A percentile compares a stretch with the other conserved stretches of the same genome.
phyloP scores from a whole-genome alignment of 2,329 filamentous ascomycete species.

The Ploettnerulaceae sp. region DNA sequence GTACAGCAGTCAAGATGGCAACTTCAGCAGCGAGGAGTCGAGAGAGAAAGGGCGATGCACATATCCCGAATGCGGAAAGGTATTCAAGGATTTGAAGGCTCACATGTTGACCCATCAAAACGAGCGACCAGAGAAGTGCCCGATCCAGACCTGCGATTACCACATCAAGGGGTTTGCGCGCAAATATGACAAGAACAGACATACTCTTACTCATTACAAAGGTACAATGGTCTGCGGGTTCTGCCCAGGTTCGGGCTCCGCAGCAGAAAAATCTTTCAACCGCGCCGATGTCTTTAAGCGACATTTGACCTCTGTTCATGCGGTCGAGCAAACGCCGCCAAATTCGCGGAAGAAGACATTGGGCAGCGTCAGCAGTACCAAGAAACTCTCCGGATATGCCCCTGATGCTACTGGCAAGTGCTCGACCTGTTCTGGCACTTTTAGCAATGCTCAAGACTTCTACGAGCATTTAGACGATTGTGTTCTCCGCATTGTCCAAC shows the following conservation, averaged over 20 bases:
- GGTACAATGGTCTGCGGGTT: conserved; percentile 98
- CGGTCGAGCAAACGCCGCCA: conserved; percentile 88
- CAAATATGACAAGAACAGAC: conserved; percentile 97
- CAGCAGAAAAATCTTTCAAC: conserved; percentile 93
- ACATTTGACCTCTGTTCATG: conserved; percentile 87
- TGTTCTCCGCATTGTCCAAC: conserved; percentile 65
- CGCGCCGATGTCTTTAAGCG: conserved; percentile 96
- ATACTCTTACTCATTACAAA: conserved; percentile 95
- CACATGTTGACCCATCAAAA: conserved; percentile 96
- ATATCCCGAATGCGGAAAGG: conserved; percentile 52
- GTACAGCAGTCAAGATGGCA: conserved; percentile 30
- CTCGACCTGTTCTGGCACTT: conserved; percentile 83
- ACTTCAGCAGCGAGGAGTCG: conserved; percentile 32
- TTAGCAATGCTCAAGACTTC: conserved; percentile 87
- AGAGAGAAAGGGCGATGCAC: conserved; percentile 43
- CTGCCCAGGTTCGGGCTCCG: conserved; percentile 81
- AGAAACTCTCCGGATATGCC: conserved; percentile 64
- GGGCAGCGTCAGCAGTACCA: conserved; percentile 31
- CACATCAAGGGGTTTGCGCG: conserved; percentile 90
- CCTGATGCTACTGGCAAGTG: conserved; percentile 80
- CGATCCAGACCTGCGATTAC: conserved; percentile 89
- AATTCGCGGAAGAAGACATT: conserved; percentile 73
- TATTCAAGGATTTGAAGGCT: conserved; percentile 65
- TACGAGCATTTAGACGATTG: conserved; percentile 90
- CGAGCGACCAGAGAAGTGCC: conserved; percentile 92